Conservation (phyloP, 495 filamentous ascomycete species). For the Aspergillus conjunctus region DNA sequence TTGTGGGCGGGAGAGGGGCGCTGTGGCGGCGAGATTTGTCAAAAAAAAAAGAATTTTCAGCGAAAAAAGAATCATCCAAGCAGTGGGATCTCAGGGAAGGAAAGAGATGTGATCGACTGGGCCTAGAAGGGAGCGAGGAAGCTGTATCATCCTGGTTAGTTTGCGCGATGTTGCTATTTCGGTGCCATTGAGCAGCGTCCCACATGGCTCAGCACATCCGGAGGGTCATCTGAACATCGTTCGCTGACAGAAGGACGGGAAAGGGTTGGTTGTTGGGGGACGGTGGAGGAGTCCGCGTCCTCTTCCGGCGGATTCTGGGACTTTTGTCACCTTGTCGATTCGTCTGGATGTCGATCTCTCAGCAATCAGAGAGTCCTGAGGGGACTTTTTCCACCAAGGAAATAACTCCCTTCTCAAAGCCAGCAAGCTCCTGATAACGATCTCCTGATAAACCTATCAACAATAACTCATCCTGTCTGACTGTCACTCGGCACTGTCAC, state of each 20-base stretch:
- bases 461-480: neutral
- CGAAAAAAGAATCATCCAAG: neutral
- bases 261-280: neutral
- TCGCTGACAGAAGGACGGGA: neutral
- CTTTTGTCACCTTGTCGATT: neutral
- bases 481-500: neutral
- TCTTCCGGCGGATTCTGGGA: neutral
- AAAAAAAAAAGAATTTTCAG: neutral
- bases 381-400: neutral
- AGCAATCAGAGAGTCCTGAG: neutral
- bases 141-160: slow-evolving; percentile 5
- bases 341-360: neutral
- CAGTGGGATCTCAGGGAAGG: slow-evolving; percentile 16
- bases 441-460: neutral
- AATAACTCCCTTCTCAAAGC: neutral
- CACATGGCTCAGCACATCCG: slow-evolving; percentile 18
- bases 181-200: slow-evolving; percentile 9
- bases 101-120: slow-evolving; percentile 1
- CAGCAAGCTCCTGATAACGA: neutral
- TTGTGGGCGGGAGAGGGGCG: neutral
- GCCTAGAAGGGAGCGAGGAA: slow-evolving; percentile 10
- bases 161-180: slow-evolving; percentile 14
- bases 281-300: neutral
- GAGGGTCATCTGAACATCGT: slow-evolving; percentile 17
- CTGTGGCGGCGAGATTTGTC: neutral